Evolutionary conservation across 2,329 filamentous ascomycete species (phyloP).

Genomic region (Curvularia hawaiiensis): DNA sequence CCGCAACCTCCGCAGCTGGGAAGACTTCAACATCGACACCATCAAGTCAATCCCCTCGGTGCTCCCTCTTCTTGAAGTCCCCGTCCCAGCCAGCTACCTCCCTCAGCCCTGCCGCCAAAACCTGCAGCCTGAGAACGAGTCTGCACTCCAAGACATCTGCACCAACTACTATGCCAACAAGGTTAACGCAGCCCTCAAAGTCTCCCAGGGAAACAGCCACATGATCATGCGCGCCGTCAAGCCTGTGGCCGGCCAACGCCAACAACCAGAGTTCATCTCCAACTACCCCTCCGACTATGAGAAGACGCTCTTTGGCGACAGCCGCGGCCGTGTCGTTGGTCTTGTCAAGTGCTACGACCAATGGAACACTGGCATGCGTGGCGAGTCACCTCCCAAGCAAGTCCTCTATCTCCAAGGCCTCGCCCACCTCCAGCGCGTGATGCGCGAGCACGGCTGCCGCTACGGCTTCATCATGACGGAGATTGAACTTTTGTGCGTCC

Average conservation of each 20-base stretch:
- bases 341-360: conserved; percentile 91
- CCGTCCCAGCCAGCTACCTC: conserved; percentile 66
- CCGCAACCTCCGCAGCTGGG: conserved; percentile 84
- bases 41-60: conserved; percentile 77
- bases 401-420: conserved; percentile 89
- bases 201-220: conserved; percentile 73
- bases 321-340: conserved; percentile 70
- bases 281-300: conserved; percentile 62
- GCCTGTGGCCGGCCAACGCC: conserved; percentile 50
- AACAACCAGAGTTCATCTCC: conserved; percentile 70
- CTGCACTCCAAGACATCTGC: conserved; percentile 75
- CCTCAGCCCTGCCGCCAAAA: conserved; percentile 61
- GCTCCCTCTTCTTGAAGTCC: conserved; percentile 67
- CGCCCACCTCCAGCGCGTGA: conserved; percentile 83
- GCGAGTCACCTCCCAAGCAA: conserved; percentile 80
- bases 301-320: conserved; percentile 54
- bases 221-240: conserved; percentile 54
- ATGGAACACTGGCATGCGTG: conserved; percentile 94
- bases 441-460: conserved; percentile 91
- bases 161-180: conserved; percentile 81
- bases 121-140: conserved; percentile 78
- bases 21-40: conserved; percentile 73
- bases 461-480: conserved; percentile 98
- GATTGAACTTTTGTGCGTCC: conserved; percentile 90
- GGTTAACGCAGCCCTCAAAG: conserved; percentile 80